phyloP scores from a whole-genome alignment of 2,329 filamentous ascomycete genomes.

The Sporothrix variecibatus region DNA sequence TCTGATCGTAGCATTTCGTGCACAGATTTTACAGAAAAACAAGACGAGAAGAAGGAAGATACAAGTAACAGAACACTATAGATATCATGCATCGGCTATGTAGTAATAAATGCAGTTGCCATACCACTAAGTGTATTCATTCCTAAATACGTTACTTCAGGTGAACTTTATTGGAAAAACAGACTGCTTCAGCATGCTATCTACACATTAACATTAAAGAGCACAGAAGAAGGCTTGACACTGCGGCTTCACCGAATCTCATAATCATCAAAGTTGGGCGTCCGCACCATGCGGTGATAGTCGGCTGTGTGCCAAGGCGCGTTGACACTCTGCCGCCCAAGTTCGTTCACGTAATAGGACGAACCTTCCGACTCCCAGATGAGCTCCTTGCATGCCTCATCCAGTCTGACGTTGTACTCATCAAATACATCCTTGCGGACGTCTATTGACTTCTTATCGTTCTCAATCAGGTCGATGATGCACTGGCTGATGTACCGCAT shows the following conservation, averaged over 20 bases:
- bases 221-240: too few species aligned
- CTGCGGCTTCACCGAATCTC: background rate
- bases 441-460: background rate
- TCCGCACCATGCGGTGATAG: background rate
- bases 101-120: too few species aligned
- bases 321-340: background rate
- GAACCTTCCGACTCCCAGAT: background rate
- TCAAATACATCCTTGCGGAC: background rate
- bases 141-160: too few species aligned
- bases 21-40: too few species aligned
- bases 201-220: too few species aligned
- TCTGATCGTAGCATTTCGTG: too few species aligned
- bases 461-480: background rate
- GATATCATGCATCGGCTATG: too few species aligned
- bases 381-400: background rate
- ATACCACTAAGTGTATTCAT: too few species aligned
- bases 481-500: constrained; percentile 1
- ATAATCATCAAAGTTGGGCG: background rate
- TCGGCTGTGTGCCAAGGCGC: background rate
- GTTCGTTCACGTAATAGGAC: background rate
- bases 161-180: too few species aligned
- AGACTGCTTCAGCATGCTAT: too few species aligned
- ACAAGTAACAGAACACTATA: too few species aligned
- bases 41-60: too few species aligned
- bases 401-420: background rate